These are phyloP conservation scores for Cercospora zeae-maydis DNA, from an alignment of 2,329 filamentous ascomycete genomes.

Conservation along the genomic window DNA sequence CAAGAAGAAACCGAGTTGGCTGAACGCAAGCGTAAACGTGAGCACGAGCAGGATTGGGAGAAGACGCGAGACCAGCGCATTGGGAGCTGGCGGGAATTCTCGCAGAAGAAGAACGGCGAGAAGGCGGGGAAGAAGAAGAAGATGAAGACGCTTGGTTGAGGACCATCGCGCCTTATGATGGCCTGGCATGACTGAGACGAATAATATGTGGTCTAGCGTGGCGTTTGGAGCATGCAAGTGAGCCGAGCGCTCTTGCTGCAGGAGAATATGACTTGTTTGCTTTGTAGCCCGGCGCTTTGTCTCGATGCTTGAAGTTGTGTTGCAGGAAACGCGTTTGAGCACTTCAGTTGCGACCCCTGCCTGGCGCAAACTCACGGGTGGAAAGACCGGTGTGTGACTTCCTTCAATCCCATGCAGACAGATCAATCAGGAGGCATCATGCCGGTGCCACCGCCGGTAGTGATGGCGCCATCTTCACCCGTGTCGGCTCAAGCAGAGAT, in stretches of 20 bases:
- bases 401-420: background rate
- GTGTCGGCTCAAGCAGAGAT: background rate
- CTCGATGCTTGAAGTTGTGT: background rate
- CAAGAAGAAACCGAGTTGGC: slow-evolving; percentile 82
- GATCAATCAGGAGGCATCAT: background rate
- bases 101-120: slow-evolving; percentile 54
- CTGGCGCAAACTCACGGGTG: background rate
- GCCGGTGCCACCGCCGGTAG: background rate
- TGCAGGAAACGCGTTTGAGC: background rate
- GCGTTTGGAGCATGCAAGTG: slow-evolving; percentile 6
- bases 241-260: background rate
- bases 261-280: background rate
- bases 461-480: background rate
- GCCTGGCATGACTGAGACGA: background rate
- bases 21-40: slow-evolving; percentile 58
- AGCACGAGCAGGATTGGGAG: slow-evolving; percentile 95
- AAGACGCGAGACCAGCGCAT: slow-evolving; percentile 86
- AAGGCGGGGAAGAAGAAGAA: slow-evolving; percentile 52
- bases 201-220: slow-evolving; percentile 13
- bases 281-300: background rate
- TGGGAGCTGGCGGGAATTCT: slow-evolving; percentile 88
- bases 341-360: background rate
- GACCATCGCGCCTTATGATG: background rate
- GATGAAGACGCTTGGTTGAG: slow-evolving; percentile 51
- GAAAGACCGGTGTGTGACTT: background rate